Percentiles rank a stretch among this genome's conserved stretches.
Conservation (phyloP, 73 alveolate species). For the Effrenium voratum region DNA sequence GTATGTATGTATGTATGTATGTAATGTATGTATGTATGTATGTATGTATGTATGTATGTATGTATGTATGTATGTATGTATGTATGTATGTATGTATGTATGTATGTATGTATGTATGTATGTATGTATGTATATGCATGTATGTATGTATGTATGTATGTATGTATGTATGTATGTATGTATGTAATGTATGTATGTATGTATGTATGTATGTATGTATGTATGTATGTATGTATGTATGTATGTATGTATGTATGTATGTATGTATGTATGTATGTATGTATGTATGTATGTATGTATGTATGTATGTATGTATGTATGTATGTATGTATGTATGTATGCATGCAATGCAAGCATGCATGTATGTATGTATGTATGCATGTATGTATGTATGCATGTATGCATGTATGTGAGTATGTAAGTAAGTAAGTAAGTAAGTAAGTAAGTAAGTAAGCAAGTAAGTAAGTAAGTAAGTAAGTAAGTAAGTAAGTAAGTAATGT, state of each 20-base stretch:
- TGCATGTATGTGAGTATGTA: neutral
- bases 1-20: no score
- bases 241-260: no score
- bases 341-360: neutral
- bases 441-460: no score
- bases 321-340: neutral
- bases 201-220: neutral
- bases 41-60: no score
- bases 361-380: neutral
- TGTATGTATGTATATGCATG: neutral
- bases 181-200: neutral
- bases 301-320: neutral
- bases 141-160: neutral
- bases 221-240: neutral
- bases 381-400: neutral
- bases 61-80: no score
- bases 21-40: no score
- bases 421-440: neutral
- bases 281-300: no score
- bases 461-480: no score
- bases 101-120: neutral
- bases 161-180: neutral
- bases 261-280: no score
- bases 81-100: no score
- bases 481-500: no score